These are phyloP conservation scores for Apiospora rasikravindrae DNA, from an alignment of 2,329 filamentous ascomycete genomes.

Conservation along the genomic window DNA sequence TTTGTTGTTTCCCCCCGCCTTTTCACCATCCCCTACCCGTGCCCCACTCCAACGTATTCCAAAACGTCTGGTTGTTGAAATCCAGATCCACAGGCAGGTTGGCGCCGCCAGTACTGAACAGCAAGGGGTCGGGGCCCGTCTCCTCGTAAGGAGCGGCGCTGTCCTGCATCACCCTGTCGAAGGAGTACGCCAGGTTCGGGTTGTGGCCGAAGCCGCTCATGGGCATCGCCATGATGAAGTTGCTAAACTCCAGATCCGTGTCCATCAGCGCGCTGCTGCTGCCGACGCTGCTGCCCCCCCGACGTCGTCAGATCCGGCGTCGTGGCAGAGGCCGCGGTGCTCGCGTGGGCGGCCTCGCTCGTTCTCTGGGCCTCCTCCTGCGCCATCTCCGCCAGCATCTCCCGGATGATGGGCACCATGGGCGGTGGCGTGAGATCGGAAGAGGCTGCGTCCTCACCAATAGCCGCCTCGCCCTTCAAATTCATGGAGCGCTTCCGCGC, in stretches of 20 bases:
- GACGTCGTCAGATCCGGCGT: neutral
- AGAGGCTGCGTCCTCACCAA: neutral
- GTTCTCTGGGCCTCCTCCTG: neutral
- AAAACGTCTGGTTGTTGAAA: neutral
- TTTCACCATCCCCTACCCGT: neutral
- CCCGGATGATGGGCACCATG: neutral
- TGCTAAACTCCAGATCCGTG: neutral
- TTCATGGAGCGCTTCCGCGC: neutral
- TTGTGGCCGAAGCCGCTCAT: neutral
- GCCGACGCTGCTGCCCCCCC: neutral
- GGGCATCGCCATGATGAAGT: conserved; percentile 3
- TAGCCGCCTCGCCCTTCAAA: neutral
- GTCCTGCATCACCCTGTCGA: neutral
- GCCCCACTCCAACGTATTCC: neutral
- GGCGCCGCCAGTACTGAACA: neutral
- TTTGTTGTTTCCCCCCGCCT: neutral
- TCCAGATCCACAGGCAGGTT: neutral
- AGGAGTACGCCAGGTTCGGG: neutral
- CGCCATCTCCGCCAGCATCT: neutral
- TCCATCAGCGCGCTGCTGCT: conserved; percentile 1
- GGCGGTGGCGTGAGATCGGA: neutral
- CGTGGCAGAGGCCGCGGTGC: neutral
- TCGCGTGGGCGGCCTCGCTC: neutral
- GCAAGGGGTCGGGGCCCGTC: neutral
- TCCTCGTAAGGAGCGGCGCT: neutral